phyloP scores from a whole-genome alignment of 2,329 filamentous ascomycete genomes.

The Chalaropsis ovoidea region DNA sequence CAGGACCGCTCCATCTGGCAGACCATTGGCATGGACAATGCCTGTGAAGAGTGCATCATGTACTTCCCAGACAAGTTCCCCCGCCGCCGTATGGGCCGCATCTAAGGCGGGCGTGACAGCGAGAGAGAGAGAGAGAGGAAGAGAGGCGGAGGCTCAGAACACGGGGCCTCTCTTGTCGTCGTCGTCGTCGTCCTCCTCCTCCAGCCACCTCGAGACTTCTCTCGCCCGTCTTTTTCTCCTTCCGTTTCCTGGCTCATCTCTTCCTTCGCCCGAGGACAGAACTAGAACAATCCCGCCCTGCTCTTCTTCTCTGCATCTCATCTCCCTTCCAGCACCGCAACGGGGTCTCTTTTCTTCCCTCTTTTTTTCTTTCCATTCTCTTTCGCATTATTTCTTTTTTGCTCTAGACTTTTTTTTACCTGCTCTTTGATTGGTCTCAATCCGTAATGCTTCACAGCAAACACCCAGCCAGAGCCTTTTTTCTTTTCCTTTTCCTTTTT shows the following conservation, averaged over 20 bases:
- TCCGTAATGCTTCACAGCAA: constrained; percentile 13
- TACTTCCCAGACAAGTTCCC: constrained; percentile 30
- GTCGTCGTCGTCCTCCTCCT: too few species aligned
- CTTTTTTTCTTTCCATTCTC: constrained; percentile 7
- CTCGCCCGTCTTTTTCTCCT: not conserved
- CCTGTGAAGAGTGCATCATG: constrained; percentile 33
- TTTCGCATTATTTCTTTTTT: not conserved
- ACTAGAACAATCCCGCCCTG: not conserved
- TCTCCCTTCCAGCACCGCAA: not conserved
- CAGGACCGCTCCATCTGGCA: constrained; percentile 33
- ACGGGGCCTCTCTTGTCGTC: too few species aligned
- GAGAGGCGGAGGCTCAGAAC: too few species aligned
- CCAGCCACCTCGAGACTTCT: not conserved
- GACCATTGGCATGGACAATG: constrained; percentile 33
- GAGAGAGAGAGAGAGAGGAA: too few species aligned
- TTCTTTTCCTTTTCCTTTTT: not conserved
- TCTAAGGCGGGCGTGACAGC: not conserved
- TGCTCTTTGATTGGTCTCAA: constrained; percentile 15
- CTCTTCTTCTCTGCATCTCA: not conserved
- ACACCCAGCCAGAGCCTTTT: constrained; percentile 15
- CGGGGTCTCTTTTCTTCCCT: not conserved
- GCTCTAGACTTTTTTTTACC: constrained; percentile 13
- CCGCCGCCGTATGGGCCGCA: constrained; percentile 20
- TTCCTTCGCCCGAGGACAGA: not conserved
- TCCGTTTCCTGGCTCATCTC: not conserved